Percentiles rank a stretch among this genome's conserved stretches.
phyloP scores from a whole-genome alignment of 2,329 filamentous ascomycete species.

The Raffaelea albimanens region DNA sequence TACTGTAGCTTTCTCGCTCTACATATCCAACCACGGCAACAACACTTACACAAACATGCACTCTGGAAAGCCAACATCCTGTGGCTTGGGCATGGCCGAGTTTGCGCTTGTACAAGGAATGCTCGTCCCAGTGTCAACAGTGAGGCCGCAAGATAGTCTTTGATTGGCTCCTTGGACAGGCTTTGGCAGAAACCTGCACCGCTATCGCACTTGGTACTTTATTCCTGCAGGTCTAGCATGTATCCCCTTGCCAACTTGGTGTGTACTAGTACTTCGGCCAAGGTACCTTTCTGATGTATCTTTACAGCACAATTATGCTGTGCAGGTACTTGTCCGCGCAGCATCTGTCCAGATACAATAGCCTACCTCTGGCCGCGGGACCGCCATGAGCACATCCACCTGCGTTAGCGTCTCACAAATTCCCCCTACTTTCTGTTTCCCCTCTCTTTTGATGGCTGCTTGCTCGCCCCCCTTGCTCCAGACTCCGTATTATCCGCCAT shows the following conservation, averaged over 20 bases:
- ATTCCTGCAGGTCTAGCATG: slow-evolving; percentile 17
- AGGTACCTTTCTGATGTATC: slow-evolving; percentile 15
- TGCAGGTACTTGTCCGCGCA: neutral
- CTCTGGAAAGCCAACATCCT: no score
- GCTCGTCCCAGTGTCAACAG: neutral
- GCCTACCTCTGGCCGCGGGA: slow-evolving; percentile 2
- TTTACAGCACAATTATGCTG: neutral
- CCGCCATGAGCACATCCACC: slow-evolving; percentile 3
- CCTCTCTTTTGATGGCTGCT: slow-evolving; percentile 19
- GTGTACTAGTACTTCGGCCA: slow-evolving; percentile 21
- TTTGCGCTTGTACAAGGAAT: no score
- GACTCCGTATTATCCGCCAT: no score
- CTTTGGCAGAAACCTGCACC: slow-evolving; percentile 4
- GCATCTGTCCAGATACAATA: slow-evolving; percentile 1
- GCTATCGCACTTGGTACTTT: slow-evolving; percentile 16
- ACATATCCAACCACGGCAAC: no score
- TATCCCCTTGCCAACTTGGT: slow-evolving; percentile 17
- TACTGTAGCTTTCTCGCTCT: no score
- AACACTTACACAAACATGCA: no score
- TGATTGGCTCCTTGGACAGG: slow-evolving; percentile 1
- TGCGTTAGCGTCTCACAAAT: slow-evolving; percentile 8
- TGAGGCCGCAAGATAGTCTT: neutral
- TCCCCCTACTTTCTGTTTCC: slow-evolving; percentile 16
- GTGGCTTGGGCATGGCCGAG: no score
- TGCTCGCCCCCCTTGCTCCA: neutral